These are phyloP conservation scores for Suillus subaureus DNA, from an alignment of 768 basidiomycete genomes.

Conservation along the genomic window DNA sequence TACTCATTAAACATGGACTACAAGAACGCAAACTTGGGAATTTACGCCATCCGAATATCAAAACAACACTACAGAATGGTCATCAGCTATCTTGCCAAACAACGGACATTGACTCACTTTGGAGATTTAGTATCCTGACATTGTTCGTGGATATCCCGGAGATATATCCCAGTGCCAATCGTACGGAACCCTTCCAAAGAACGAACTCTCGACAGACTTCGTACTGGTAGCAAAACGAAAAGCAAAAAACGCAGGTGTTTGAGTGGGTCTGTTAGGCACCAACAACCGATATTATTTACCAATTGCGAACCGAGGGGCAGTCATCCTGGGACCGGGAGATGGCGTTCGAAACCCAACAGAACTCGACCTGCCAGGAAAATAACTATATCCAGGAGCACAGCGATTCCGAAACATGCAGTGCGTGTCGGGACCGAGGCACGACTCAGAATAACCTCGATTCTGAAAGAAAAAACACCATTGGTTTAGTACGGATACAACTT, in stretches of 20 bases:
- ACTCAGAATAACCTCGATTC: not conserved
- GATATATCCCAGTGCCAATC: slow-evolving; percentile 4
- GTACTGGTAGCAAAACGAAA: not conserved
- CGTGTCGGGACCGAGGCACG: not conserved
- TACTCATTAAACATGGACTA: slow-evolving; percentile 5
- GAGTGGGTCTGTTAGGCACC: not conserved
- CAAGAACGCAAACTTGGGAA: not conserved
- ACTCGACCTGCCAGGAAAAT: not conserved
- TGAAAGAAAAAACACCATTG: not conserved
- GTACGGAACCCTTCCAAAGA: not conserved
- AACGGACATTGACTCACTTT: slow-evolving; percentile 20
- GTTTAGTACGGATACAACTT: not conserved
- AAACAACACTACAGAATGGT: slow-evolving; percentile 20
- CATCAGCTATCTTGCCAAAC: not conserved
- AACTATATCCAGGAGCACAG: not conserved
- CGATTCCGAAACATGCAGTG: not conserved
- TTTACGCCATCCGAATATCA: slow-evolving; percentile 34
- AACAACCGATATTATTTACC: not conserved
- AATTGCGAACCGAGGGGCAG: not conserved
- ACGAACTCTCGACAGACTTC: not conserved
- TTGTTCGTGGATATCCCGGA: not conserved
- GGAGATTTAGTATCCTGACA: slow-evolving; percentile 13
- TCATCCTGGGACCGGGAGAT: not conserved
- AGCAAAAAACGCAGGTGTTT: not conserved
- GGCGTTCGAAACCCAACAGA: not conserved